These are phyloP conservation scores for Spergularia azorica DNA, from an alignment of 179 eudicot genomes.

Conservation along the genomic window DNA sequence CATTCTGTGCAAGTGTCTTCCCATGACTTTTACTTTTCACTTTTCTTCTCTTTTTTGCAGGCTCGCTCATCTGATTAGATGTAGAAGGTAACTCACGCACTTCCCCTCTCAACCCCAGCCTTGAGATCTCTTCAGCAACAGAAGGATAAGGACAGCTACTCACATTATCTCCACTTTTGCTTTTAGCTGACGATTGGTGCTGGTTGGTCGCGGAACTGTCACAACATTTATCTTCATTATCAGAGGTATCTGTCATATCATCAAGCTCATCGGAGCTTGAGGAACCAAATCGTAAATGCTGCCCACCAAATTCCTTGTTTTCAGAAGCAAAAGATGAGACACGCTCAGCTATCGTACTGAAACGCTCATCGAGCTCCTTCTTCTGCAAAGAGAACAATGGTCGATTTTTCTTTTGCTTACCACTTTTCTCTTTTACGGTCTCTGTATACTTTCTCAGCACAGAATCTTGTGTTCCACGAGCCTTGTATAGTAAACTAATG, in stretches of 20 bases:
- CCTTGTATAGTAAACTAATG: constrained; percentile 47
- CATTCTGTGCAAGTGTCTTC: constrained; percentile 18
- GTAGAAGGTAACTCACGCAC: constrained; percentile 26
- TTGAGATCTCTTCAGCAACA: constrained; percentile 72
- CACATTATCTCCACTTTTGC: constrained; percentile 41
- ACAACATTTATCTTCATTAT: constrained; percentile 32
- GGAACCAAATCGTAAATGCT: constrained; percentile 59
- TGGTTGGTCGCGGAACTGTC: constrained; percentile 26
- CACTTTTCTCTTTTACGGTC: constrained; percentile 28
- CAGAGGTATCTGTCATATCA: constrained; percentile 37
- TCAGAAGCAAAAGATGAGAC: constrained; percentile 57
- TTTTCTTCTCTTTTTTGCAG: constrained; percentile 50
- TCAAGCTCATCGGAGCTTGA: constrained; percentile 68
- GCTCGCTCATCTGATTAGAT: constrained; percentile 23
- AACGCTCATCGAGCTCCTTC: constrained; percentile 67
- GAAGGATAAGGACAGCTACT: constrained; percentile 94
- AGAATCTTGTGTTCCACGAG: constrained; percentile 39
- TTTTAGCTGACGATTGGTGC: constrained; percentile 27
- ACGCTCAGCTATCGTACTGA: constrained; percentile 52
- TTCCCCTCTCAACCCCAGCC: constrained; percentile 75
- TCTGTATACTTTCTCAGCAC: constrained; percentile 39
- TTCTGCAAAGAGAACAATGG: constrained; percentile 64
- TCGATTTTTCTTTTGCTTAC: constrained; percentile 39
- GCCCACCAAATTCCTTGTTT: constrained; percentile 48
- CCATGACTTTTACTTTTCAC: constrained; percentile 32